Conservation (phyloP, 2,329 filamentous ascomycete genomes). For the Epichloe typhina region DNA sequence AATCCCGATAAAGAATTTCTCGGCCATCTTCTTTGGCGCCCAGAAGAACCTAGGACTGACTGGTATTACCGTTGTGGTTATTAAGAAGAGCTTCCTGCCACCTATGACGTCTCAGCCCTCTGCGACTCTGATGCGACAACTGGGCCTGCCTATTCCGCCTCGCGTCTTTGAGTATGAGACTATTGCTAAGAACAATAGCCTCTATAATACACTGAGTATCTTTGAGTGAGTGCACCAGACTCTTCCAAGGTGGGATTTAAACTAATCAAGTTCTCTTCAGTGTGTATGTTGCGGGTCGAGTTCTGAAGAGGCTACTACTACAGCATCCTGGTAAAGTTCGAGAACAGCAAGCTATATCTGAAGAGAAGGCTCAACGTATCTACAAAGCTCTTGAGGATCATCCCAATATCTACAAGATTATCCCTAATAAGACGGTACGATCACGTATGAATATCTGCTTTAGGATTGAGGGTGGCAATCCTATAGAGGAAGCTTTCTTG, state of each 20-base stretch:
- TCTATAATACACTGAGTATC: conserved; percentile 93
- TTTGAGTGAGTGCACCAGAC: conserved; percentile 48
- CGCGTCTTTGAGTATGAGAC: conserved; percentile 72
- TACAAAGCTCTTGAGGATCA: conserved; percentile 67
- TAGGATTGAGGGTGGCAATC: too few relatives aligned
- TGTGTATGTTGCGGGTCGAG: conserved; percentile 80
- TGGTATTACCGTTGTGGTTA: conserved; percentile 73
- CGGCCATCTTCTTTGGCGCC: conserved; percentile 78
- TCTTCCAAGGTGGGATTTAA: background rate
- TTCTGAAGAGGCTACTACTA: conserved; percentile 62
- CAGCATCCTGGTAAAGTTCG: conserved; percentile 55
- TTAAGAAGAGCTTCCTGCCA: conserved; percentile 69
- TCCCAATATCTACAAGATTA: conserved; percentile 57
- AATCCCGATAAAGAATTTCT: conserved; percentile 67
- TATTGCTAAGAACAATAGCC: conserved; percentile 81
- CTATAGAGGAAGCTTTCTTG: too few relatives aligned
- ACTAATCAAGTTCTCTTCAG: conserved; percentile 24
- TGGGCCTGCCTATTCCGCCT: conserved; percentile 66
- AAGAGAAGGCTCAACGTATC: conserved; percentile 62
- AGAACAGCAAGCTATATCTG: conserved; percentile 61
- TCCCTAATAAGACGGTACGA: too few relatives aligned
- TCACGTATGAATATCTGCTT: too few relatives aligned
- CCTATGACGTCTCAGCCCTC: conserved; percentile 52
- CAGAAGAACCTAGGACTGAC: conserved; percentile 89
- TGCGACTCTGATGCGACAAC: conserved; percentile 54